Base-by-base conservation (phyloP, 169 alveolate species). In the Eimeria sp. region DNA sequence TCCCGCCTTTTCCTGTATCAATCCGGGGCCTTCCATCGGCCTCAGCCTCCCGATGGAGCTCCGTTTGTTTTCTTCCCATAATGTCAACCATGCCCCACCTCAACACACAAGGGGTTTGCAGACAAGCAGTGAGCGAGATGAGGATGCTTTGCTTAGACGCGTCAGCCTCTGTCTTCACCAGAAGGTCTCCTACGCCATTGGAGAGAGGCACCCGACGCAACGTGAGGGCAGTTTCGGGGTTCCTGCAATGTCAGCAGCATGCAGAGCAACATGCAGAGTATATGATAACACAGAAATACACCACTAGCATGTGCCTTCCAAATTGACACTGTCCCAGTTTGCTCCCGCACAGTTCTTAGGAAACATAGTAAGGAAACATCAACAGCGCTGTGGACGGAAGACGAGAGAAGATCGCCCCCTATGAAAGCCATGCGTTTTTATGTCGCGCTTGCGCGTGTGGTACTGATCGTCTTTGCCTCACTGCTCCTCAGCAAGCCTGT, bases 51-150 rank as follows among this genome's bases (percentile, higher is more conserved):
- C 40, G 43, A 47, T 92, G 90, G 92, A 58, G 72, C 51, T 92
- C 91, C 45, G 95, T 92, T 75, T 92, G 95, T 58, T 84, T 47
- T 30, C 91, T 80, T n/a, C 95, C 95, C 95, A 92, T 92, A 58
- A 92, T 63, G 92, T 92, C 95, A 25, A 92, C 70, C 90, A 92
- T 63, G 61, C 95, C 95, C 95, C 95, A 92, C 73, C 89, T 76
- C 92, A 92, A 65, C 30, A 92, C 86, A 13, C 90, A 80, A 5
- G 95, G 95, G 18, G 89, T 83, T 40, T 58, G 91, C n/a, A 83
- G 80, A 75, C 95, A 92, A 6, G 82, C 95, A 2, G 92, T 92
- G 75, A 92, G 58, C 22, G 75, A 83, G 51, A 92, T 83, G 45
- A 49, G 78, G 57, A 92, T 67, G 83, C 51, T 65, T 25, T 76